Conservation (phyloP, 345 rosid species). For the Aurinia saxatilis region DNA sequence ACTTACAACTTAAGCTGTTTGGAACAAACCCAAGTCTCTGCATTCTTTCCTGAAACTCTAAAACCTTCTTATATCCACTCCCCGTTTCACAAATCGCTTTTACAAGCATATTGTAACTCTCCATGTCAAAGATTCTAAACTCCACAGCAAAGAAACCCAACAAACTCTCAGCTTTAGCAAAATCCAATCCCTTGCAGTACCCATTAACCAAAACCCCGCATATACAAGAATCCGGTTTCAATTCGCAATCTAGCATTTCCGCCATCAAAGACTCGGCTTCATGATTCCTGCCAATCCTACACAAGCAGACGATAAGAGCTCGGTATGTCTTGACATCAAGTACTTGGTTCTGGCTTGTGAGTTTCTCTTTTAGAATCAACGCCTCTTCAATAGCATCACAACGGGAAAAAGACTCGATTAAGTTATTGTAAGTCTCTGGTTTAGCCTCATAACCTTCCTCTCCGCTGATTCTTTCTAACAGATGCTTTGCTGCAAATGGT, state of each 20-base stretch:
- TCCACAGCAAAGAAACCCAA: conserved; percentile 49
- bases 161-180: conserved; percentile 51
- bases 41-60: conserved; percentile 59
- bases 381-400: conserved; percentile 41
- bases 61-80: conserved; percentile 33
- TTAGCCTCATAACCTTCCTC: conserved; percentile 39
- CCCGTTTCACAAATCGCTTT: conserved; percentile 37
- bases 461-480: conserved; percentile 36
- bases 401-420: conserved; percentile 51
- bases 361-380: conserved; percentile 48
- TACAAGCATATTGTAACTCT: conserved; percentile 51
- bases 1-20: conserved; percentile 43
- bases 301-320: conserved; percentile 52
- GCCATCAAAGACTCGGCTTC: conserved; percentile 54
- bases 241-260: conserved; percentile 53
- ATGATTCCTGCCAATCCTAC: conserved; percentile 36
- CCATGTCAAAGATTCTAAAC: conserved; percentile 44
- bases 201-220: conserved; percentile 50
- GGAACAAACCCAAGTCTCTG: conserved; percentile 65
- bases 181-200: conserved; percentile 44
- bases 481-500: conserved; percentile 84
- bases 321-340: conserved; percentile 32
- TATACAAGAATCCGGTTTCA: conserved; percentile 46
- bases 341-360: conserved; percentile 25
- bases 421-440: conserved; percentile 33